phyloP scores from a whole-genome alignment of 2,329 filamentous ascomycete species.

The Aspergillus puulaauensis region DNA sequence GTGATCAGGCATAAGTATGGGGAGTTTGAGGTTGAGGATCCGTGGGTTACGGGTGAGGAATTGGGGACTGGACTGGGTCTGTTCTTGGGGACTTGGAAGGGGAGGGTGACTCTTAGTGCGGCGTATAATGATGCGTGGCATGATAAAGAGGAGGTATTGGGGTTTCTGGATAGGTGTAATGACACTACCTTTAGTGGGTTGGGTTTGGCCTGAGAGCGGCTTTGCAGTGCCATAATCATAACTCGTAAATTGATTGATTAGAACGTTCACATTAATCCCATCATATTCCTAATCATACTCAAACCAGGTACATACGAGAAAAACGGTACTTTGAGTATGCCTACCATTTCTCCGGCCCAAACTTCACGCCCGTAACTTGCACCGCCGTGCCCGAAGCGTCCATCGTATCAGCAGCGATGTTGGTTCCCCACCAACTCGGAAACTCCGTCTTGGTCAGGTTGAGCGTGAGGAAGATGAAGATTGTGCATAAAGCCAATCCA shows the following conservation, averaged over 20 bases:
- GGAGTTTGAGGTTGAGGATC: constrained; percentile 29
- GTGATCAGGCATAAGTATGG: constrained; percentile 31
- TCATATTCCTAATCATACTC: no score
- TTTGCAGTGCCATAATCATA: background rate
- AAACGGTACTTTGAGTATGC: no score
- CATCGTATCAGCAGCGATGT: constrained; percentile 59
- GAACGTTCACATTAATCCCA: no score
- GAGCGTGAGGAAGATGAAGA: constrained; percentile 69
- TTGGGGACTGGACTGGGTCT: constrained; percentile 37
- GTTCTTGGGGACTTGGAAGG: constrained; percentile 43
- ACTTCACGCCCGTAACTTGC: constrained; percentile 59
- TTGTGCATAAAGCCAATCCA: constrained; percentile 64
- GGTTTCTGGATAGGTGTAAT: constrained; percentile 19
- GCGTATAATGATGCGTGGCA: constrained; percentile 49
- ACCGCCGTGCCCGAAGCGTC: constrained; percentile 61
- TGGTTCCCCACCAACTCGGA: constrained; percentile 69
- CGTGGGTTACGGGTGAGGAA: constrained; percentile 50
- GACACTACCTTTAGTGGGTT: background rate
- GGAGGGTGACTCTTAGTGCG: constrained; percentile 36
- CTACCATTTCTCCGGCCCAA: constrained; percentile 53
- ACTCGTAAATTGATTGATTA: no score
- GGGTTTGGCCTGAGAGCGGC: background rate
- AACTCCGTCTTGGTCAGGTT: constrained; percentile 57
- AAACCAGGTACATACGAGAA: no score
- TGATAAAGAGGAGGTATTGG: constrained; percentile 18